These are phyloP conservation scores for Peziza echinospora DNA, from an alignment of 495 filamentous ascomycete genomes.

Conservation along the genomic window DNA sequence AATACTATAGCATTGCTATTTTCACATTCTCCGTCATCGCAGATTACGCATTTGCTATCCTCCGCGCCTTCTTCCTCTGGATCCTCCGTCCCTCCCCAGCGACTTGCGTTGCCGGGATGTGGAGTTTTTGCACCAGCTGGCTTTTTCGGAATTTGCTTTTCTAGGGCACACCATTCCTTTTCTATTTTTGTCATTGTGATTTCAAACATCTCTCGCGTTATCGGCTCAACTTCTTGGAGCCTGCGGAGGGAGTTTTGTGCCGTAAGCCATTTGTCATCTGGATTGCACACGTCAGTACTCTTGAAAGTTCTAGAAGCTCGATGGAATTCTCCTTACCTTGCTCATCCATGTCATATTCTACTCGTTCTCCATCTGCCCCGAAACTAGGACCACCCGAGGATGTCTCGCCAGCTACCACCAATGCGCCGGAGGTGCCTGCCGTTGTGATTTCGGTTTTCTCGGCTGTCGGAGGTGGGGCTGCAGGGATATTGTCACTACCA, in stretches of 20 bases:
- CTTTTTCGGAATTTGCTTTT: slow-evolving; percentile 81
- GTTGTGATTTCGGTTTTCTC: background rate
- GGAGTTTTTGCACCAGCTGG: background rate
- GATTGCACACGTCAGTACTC: background rate
- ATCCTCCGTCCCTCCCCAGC: slow-evolving; percentile 47
- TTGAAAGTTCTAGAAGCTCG: too few relatives aligned
- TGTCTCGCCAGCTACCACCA: slow-evolving; percentile 24
- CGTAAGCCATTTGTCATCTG: slow-evolving; percentile 82
- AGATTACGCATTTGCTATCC: slow-evolving; percentile 93
- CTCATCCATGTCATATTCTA: slow-evolving; percentile 99
- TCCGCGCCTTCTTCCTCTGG: slow-evolving; percentile 88
- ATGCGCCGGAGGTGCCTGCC: slow-evolving; percentile 26
- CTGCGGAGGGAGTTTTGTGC: slow-evolving; percentile 57
- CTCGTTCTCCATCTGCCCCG: slow-evolving; percentile 21
- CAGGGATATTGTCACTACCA: slow-evolving; percentile 51
- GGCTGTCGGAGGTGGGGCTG: background rate
- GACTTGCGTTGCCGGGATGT: background rate
- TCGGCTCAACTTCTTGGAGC: slow-evolving; percentile 46
- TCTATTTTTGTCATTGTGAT: slow-evolving; percentile 30
- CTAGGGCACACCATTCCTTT: slow-evolving; percentile 83
- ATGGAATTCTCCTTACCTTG: slow-evolving; percentile 26
- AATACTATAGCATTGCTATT: slow-evolving; percentile 99
- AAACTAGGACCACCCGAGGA: slow-evolving; percentile 10
- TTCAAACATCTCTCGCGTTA: slow-evolving; percentile 85
- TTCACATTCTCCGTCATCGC: slow-evolving; percentile 94